A percentile compares a stretch with the other conserved stretches of the same genome.
Conservation (phyloP, 768 basidiomycete genomes). For the Saitozyma podzolica region DNA sequence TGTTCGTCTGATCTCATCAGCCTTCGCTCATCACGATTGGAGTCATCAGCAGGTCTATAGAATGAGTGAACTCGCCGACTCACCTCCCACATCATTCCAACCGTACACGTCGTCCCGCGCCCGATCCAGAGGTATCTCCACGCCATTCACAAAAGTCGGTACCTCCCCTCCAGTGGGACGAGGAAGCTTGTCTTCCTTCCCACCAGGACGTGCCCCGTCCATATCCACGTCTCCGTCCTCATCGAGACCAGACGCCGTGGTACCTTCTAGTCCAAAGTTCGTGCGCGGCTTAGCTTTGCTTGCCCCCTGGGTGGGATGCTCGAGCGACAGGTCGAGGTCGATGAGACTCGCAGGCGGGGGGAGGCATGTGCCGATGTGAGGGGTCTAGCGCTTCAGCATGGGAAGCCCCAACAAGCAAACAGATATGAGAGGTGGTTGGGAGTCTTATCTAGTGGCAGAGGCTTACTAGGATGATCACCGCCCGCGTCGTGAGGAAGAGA, state of each 20-base stretch:
- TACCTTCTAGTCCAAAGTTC: background rate
- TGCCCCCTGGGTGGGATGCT: conserved; percentile 2
- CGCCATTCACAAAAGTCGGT: conserved; percentile 27
- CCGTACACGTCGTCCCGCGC: conserved; percentile 29
- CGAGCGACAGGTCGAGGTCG: conserved; percentile 12
- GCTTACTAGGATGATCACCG: conserved; percentile 34
- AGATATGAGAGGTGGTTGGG: background rate
- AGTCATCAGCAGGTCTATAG: background rate
- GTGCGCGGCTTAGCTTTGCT: background rate
- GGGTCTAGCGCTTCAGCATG: conserved; percentile 22
- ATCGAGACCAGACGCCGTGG: conserved; percentile 7
- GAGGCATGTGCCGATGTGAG: conserved; percentile 21
- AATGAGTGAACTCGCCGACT: background rate
- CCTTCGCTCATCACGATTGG: background rate
- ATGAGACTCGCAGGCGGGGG: conserved; percentile 23
- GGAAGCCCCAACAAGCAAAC: background rate
- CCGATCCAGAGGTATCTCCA: conserved; percentile 27
- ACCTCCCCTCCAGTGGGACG: conserved; percentile 32
- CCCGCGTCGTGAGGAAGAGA: conserved; percentile 22
- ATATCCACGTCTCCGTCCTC: conserved; percentile 3
- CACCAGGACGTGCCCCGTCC: background rate
- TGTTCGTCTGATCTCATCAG: conserved; percentile 19
- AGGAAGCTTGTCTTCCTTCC: background rate
- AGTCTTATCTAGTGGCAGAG: background rate
- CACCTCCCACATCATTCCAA: conserved; percentile 29